Evolutionary conservation across 2,329 filamentous ascomycete species (phyloP).

Genomic region (Cladophialophora chaetospira): DNA sequence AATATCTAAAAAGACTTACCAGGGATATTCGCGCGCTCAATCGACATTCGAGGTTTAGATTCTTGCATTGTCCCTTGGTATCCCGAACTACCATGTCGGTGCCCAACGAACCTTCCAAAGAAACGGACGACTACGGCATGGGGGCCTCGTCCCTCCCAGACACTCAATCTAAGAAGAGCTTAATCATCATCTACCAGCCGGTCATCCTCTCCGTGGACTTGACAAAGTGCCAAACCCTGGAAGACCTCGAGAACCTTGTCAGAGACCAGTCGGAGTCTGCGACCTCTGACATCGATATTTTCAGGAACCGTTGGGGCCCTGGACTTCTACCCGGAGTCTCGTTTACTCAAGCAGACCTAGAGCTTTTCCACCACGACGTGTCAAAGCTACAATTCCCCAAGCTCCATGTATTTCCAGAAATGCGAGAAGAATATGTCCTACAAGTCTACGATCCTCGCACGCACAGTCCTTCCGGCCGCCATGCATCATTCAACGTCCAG

Average conservation of each 20-base stretch:
- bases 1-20: too few species aligned
- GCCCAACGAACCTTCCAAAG: not conserved
- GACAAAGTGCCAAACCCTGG: not conserved
- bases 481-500: not conserved
- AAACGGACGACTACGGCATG: not conserved
- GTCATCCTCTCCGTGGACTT: constrained; percentile 3
- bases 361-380: not conserved
- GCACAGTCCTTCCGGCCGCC: not conserved
- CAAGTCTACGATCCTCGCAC: not conserved
- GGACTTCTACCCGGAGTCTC: not conserved
- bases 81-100: not conserved
- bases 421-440: not conserved
- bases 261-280: not conserved
- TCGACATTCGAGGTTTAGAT: too few species aligned
- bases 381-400: not conserved
- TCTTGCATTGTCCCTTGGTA: too few species aligned
- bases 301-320: not conserved
- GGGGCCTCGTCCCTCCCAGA: not conserved
- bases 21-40: too few species aligned
- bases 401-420: not conserved
- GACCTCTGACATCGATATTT: not conserved
- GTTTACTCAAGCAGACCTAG: not conserved
- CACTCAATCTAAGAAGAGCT: not conserved
- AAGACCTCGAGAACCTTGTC: not conserved
- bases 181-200: constrained; percentile 6